Percentiles rank a stretch among this genome's conserved stretches.
Evolutionary conservation across 1,284 basidiomycete genomes (phyloP).

Genomic region (Fomitopsis betulina): DNA sequence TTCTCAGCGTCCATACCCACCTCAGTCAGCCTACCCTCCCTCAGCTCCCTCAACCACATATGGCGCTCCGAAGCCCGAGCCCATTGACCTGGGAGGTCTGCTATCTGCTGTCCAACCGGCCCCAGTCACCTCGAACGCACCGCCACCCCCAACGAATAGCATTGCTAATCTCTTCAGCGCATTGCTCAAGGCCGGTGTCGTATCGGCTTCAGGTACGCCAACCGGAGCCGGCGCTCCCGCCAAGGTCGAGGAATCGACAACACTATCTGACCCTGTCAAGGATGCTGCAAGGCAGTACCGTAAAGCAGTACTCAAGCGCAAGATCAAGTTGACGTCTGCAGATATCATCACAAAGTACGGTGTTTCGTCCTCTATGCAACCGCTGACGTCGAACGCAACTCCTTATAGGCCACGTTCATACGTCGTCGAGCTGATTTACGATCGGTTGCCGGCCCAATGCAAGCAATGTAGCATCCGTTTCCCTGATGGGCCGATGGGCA

Average conservation of each 20-base stretch:
- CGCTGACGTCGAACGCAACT: background rate
- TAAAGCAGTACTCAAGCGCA: conserved; percentile 62
- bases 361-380: conserved; percentile 9
- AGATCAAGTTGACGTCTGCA: conserved; percentile 63
- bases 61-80: conserved; percentile 25
- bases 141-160: conserved; percentile 31
- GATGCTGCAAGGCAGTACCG: conserved; percentile 63
- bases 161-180: conserved; percentile 62
- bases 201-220: conserved; percentile 50
- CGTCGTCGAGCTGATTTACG: conserved; percentile 67
- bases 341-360: conserved; percentile 75
- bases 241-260: conserved; percentile 32
- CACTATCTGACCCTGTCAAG: conserved; percentile 37
- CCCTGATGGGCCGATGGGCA: conserved; percentile 65
- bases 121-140: conserved; percentile 22
- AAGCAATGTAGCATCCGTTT: conserved; percentile 94
- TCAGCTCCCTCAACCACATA: background rate
- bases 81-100: conserved; percentile 21
- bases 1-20: conserved; percentile 25
- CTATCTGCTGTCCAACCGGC: conserved; percentile 11
- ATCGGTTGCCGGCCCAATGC: conserved; percentile 79
- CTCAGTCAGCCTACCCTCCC: conserved; percentile 24
- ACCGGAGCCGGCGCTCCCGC: conserved; percentile 41
- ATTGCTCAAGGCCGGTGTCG: conserved; percentile 71
- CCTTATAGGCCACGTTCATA: conserved; percentile 52